Percentiles rank a stretch among this genome's conserved stretches.
These are phyloP conservation scores for Phytophthora syringae DNA, from an alignment of 352 stramenopile species.

Conservation along the genomic window DNA sequence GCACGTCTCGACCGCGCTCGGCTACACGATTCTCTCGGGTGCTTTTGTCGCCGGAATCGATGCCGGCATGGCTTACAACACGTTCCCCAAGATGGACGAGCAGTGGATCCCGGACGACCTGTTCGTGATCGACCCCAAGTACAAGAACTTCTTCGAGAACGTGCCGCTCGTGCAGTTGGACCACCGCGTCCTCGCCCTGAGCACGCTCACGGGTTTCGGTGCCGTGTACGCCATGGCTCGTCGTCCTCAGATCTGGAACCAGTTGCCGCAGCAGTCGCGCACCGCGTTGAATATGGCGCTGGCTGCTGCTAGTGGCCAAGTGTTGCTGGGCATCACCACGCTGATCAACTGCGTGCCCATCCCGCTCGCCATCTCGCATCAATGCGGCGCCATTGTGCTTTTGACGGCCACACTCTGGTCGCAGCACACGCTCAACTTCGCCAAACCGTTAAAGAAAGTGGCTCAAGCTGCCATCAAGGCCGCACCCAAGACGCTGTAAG, in stretches of 20 bases:
- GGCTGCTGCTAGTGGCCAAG: conserved; percentile 74
- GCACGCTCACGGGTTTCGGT: conserved; percentile 82
- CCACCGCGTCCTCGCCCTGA: conserved; percentile 95
- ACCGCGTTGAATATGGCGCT: conserved; percentile 84
- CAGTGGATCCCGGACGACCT: conserved; percentile 96
- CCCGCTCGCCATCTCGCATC: conserved; percentile 94
- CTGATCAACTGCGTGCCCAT: conserved; percentile 97
- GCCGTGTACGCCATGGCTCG: conserved; percentile 72
- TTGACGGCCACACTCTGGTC: conserved; percentile 93
- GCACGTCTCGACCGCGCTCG: conserved; percentile 66
- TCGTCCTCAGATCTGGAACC: conserved; percentile 83
- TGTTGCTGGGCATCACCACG: conserved; percentile 96
- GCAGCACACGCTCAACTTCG: conserved; percentile 91
- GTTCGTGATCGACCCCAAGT: conserved; percentile 90
- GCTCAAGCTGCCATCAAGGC: conserved; percentile 50
- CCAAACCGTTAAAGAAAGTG: conserved; percentile 57
- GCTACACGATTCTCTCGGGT: conserved; percentile 86
- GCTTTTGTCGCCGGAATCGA: conserved; percentile 99
- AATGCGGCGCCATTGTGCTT: conserved; percentile 96
- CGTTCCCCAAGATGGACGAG: conserved; percentile 96
- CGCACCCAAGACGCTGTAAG: conserved; percentile 35
- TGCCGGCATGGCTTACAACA: conserved; percentile 98
- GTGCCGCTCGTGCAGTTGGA: conserved; percentile 99
- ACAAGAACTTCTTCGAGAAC: conserved; percentile 98
- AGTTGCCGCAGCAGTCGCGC: conserved; percentile 80